Percentiles rank a stretch among this genome's conserved stretches.
phyloP scores from a whole-genome alignment of 129 eudicot species.

The Centrapalus pauciflorus region DNA sequence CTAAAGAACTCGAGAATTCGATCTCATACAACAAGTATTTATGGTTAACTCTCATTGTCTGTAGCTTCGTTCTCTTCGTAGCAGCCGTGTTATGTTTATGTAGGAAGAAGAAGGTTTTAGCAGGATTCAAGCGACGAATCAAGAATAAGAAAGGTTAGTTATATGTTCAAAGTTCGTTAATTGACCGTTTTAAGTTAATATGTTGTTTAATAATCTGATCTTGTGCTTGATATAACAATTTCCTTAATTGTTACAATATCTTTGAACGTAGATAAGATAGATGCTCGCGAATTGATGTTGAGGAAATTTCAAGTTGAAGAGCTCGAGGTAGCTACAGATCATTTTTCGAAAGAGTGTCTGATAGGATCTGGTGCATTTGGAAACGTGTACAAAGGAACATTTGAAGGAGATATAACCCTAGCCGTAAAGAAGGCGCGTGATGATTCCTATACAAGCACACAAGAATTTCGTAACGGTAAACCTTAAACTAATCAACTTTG shows the following conservation, averaged over 20 bases:
- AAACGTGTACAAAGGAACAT: conserved; percentile 61
- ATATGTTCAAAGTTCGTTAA: neutral
- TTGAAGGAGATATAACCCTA: conserved; percentile 43
- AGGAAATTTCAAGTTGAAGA: conserved; percentile 51
- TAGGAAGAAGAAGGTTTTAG: conserved; percentile 42
- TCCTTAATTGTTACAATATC: too few relatives aligned
- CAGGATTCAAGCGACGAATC: conserved; percentile 20
- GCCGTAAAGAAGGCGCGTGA: conserved; percentile 63
- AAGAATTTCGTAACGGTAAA: conserved; percentile 71
- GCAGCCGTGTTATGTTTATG: conserved; percentile 36
- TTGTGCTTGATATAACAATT: conserved; percentile 1
- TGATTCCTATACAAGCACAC: conserved; percentile 49
- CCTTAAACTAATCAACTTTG: neutral
- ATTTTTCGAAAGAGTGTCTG: conserved; percentile 50
- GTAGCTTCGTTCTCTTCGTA: conserved; percentile 18
- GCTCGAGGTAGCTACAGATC: conserved; percentile 59
- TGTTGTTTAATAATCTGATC: neutral
- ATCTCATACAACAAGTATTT: conserved; percentile 20
- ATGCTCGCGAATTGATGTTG: conserved; percentile 49
- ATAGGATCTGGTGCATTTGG: conserved; percentile 81
- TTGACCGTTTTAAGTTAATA: neutral
- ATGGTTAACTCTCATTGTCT: conserved; percentile 29
- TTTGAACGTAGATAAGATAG: conserved; percentile 46
- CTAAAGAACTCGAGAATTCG: conserved; percentile 8
- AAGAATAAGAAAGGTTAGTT: conserved; percentile 37